Evolutionary conservation across 768 basidiomycete genomes (phyloP).

Genomic region (Dendrothele bispora): DNA sequence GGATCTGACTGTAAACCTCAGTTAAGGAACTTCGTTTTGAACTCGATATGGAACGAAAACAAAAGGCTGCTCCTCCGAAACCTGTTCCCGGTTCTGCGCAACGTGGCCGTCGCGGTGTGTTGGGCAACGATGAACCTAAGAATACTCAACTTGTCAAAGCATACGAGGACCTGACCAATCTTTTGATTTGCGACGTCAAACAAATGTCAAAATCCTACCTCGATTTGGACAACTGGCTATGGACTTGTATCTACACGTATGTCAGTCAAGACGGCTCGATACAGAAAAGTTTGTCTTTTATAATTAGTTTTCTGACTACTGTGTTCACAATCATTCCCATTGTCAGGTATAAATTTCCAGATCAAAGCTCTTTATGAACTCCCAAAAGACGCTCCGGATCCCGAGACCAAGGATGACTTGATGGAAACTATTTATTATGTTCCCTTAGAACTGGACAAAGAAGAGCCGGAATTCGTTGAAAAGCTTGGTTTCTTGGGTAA

Average conservation of each 20-base stretch:
- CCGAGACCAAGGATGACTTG: slow-evolving; percentile 36
- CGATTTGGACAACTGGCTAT: slow-evolving; percentile 57
- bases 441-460: slow-evolving; percentile 65
- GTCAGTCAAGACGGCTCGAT: slow-evolving; percentile 32
- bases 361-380: slow-evolving; percentile 49
- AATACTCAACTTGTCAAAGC: slow-evolving; percentile 62
- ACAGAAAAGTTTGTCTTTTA: slow-evolving; percentile 34
- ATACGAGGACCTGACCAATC: slow-evolving; percentile 86
- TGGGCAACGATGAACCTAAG: slow-evolving; percentile 54
- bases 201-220: slow-evolving; percentile 30
- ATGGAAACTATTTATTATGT: slow-evolving; percentile 56
- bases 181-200: slow-evolving; percentile 68
- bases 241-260: slow-evolving; percentile 69
- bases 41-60: slow-evolving; percentile 59
- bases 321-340: slow-evolving; percentile 5
- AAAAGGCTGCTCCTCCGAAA: slow-evolving; percentile 40
- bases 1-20: slow-evolving; percentile 22
- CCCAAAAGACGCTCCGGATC: slow-evolving; percentile 32
- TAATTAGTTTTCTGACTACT: slow-evolving; percentile 2
- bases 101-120: slow-evolving; percentile 30
- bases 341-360: slow-evolving; percentile 63
- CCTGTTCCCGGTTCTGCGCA: slow-evolving; percentile 36
- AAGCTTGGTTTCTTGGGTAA: slow-evolving; percentile 60
- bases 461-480: slow-evolving; percentile 53
- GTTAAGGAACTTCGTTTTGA: slow-evolving; percentile 61